Evolutionary conservation across 768 basidiomycete genomes (phyloP), one percentile per base, ranked within the genome.

Genomic region (Mycena epipterygia): DNA sequence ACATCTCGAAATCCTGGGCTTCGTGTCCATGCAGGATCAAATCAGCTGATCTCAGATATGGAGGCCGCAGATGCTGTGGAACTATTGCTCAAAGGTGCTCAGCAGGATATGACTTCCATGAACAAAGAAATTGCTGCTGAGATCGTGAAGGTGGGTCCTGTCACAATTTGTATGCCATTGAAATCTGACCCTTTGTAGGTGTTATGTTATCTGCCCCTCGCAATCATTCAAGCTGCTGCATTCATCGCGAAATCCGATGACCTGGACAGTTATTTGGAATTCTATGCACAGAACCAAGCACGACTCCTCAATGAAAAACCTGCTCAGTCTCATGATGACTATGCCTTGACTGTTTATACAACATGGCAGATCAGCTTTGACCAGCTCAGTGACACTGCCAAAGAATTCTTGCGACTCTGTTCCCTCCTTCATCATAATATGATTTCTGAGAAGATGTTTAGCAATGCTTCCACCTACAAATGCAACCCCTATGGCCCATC

Each of bases 311-410:
- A 3, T 3, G 29, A 67, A 13, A 7, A 30, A 5, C 53, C 65
- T 21, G 8, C 23, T 16, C 65, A 67, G 30, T 46, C 53, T 4
- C 42, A 52, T n/a, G 48, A 55, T 17, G 56, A 67, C 19, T 67
- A 67, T 59, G 35, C 16, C 14, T 30, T 9, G 25, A 56, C 53
- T 2, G 53, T 58, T 21, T 66, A 66, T 44, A 66, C 64, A 3
- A 66, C 56, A 6, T 67, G 65, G 65, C 6, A 55, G 25, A 66
- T 66, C 52, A 55, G 51, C 44, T 66, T 66, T 25, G n/a, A 53
- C 16, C 33, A 53, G 8, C 53, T 66, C 3, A 11, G n/a, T 9
- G 27, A 3, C 4, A 4, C n/a, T 5, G 64, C 64, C 17, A 5
- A 16, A 29, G 13, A 11, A 5, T 42, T 66, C 8, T 41, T 66